phyloP scores from a whole-genome alignment of 345 rosid species.

The Eucalyptus polyanthemos region DNA sequence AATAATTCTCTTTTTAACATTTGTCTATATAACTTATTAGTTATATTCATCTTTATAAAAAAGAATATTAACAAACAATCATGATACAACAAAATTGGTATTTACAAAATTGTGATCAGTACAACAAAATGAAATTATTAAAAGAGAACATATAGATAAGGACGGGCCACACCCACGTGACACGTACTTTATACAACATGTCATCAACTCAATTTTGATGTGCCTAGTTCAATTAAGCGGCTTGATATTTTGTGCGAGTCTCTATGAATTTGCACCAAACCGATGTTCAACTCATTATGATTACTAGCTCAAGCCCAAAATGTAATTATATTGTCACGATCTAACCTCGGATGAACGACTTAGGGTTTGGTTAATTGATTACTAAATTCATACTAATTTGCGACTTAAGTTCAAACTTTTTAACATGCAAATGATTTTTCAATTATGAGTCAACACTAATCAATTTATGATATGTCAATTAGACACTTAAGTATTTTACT shows the following conservation, averaged over 20 bases:
- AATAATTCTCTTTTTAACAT: accelerated
- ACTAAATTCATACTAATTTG: no score
- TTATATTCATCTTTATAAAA: no score
- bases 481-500: no score
- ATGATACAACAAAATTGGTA: background rate
- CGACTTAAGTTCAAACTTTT: no score
- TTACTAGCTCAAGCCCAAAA: background rate
- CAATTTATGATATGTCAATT: accelerated
- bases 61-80: no score
- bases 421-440: no score
- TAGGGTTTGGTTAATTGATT: no score
- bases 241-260: background rate
- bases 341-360: accelerated
- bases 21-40: no score
- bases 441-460: accelerated
- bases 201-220: background rate
- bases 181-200: background rate
- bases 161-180: background rate
- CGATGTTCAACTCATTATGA: no score
- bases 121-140: no score
- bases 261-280: no score
- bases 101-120: no score
- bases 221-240: background rate
- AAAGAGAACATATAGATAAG: background rate
- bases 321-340: background rate